Conservation (phyloP, 768 basidiomycete species). For the Cystobasidium tubakii region DNA sequence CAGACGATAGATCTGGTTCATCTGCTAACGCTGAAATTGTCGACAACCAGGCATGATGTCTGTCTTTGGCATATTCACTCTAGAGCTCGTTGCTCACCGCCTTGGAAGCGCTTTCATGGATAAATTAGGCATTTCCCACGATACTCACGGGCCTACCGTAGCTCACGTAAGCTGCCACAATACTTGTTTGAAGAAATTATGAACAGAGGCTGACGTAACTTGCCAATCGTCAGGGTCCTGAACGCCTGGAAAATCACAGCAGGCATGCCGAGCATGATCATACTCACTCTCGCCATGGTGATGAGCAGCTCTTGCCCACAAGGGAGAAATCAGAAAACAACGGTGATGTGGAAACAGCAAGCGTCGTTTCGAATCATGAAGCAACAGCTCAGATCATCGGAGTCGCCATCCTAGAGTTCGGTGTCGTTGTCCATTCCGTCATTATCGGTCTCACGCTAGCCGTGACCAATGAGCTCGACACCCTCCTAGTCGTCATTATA, state of each 20-base stretch:
- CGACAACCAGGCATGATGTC: slow-evolving; percentile 62
- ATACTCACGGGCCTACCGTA: slow-evolving; percentile 29
- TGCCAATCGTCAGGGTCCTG: slow-evolving; percentile 19
- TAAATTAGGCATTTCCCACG: slow-evolving; percentile 34
- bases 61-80: slow-evolving; percentile 74
- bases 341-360: slow-evolving; percentile 9
- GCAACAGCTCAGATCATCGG: slow-evolving; percentile 68
- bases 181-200: background rate
- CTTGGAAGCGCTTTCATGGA: slow-evolving; percentile 32
- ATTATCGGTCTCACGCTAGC: slow-evolving; percentile 86
- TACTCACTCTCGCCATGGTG: slow-evolving; percentile 45
- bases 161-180: background rate
- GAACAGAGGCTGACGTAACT: slow-evolving; percentile 1
- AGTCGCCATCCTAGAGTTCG: slow-evolving; percentile 87
- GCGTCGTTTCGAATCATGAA: slow-evolving; percentile 41
- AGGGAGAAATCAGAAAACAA: slow-evolving; percentile 20
- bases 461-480: slow-evolving; percentile 71
- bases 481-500: slow-evolving; percentile 80
- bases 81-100: slow-evolving; percentile 80
- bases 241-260: slow-evolving; percentile 7
- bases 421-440: slow-evolving; percentile 66
- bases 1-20: no score
- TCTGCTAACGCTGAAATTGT: slow-evolving; percentile 72
- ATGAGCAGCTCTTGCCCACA: slow-evolving; percentile 52
- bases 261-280: slow-evolving; percentile 39